Evolutionary conservation across 257 asterid genomes (phyloP).

Genomic region (Gentiana macrophylla): DNA sequence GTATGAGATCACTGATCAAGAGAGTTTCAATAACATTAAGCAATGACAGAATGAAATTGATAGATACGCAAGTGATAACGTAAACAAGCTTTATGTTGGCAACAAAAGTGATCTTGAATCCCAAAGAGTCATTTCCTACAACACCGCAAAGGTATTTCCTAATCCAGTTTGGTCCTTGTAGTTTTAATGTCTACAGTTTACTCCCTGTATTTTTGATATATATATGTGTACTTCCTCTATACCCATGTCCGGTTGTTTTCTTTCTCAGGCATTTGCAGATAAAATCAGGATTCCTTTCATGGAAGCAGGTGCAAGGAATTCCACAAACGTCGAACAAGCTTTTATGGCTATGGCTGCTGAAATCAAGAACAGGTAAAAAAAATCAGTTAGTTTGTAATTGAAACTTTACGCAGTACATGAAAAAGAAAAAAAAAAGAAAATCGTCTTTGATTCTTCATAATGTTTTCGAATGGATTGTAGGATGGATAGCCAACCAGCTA

Average conservation of each 20-base stretch:
- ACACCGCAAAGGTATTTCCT: constrained; percentile 56
- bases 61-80: constrained; percentile 84
- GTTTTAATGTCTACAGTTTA: not conserved
- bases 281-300: constrained; percentile 36
- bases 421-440: too few relatives aligned
- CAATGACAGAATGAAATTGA: constrained; percentile 85
- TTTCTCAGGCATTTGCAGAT: constrained; percentile 36
- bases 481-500: constrained; percentile 86
- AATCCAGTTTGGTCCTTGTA: too few relatives aligned
- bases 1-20: constrained; percentile 85
- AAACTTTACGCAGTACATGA: not conserved
- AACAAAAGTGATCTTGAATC: constrained; percentile 75
- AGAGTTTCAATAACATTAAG: constrained; percentile 82
- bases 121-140: constrained; percentile 69
- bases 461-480: constrained; percentile 16
- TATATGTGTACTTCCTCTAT: not conserved
- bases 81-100: constrained; percentile 86
- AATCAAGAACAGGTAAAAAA: constrained; percentile 27
- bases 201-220: not conserved
- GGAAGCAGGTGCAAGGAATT: constrained; percentile 35
- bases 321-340: constrained; percentile 37
- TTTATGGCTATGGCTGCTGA: constrained; percentile 43
- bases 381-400: not conserved
- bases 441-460: not conserved
- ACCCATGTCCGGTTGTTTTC: too few relatives aligned